These are phyloP conservation scores for Myrica gale DNA, from an alignment of 306 rosid species.

Conservation along the genomic window DNA sequence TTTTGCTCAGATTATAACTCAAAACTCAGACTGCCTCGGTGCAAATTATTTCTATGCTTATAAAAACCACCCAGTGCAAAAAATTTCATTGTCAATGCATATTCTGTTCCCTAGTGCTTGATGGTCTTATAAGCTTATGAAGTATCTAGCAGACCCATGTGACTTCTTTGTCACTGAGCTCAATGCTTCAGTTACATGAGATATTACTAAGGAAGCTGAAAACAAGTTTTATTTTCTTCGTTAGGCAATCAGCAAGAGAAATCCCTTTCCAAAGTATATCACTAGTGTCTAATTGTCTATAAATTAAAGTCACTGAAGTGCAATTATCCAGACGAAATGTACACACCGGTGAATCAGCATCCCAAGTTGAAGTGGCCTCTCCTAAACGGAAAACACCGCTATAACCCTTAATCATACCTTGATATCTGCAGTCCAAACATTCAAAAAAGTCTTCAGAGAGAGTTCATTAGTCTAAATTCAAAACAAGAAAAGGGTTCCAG, in stretches of 20 bases:
- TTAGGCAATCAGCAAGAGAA: not conserved
- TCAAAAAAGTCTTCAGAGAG: slow-evolving; percentile 23
- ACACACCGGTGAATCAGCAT: slow-evolving; percentile 93
- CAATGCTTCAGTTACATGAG: not conserved
- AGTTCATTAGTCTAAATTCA: slow-evolving; percentile 10
- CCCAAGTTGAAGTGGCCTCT: slow-evolving; percentile 99
- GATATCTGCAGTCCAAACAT: slow-evolving; percentile 58
- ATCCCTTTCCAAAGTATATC: not conserved
- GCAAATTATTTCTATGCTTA: not conserved
- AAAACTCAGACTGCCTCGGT: not conserved
- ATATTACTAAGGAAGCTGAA: slow-evolving; percentile 1
- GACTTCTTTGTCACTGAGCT: not conserved
- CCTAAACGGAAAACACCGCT: slow-evolving; percentile 95
- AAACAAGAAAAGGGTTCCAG: slow-evolving; percentile 6
- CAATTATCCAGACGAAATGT: slow-evolving; percentile 20
- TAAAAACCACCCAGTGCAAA: not conserved
- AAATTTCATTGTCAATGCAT: not conserved
- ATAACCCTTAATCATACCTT: slow-evolving; percentile 91
- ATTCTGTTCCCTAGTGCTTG: not conserved
- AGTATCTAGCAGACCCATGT: not conserved
- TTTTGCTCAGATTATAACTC: not conserved
- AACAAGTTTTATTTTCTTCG: not conserved
- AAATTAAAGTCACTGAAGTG: not conserved
- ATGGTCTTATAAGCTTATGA: not conserved
- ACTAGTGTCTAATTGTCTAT: not conserved